Evolutionary conservation across 1,284 basidiomycete species (phyloP).

Genomic region (Ustilago tritici): DNA sequence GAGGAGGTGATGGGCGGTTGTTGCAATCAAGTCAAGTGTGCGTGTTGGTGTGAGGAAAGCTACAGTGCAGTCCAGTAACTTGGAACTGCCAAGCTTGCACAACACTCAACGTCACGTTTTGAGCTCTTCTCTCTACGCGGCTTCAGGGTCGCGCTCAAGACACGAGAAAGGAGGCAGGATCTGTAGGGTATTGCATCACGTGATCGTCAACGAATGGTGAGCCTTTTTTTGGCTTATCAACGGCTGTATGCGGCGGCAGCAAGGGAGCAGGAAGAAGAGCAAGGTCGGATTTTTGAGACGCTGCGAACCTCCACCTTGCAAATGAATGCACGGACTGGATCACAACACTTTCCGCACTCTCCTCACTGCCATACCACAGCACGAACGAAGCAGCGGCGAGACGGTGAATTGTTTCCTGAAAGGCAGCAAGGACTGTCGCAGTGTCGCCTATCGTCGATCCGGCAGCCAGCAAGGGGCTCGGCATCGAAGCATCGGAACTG

Average conservation of each 20-base stretch:
- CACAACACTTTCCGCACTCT: not conserved
- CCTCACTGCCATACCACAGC: not conserved
- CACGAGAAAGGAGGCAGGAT: not conserved
- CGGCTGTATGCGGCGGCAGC: not conserved
- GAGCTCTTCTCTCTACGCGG: not conserved
- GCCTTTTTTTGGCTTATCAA: not conserved
- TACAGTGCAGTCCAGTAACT: not conserved
- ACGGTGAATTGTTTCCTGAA: not conserved
- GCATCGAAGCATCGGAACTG: not conserved
- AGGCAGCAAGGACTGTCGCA: too few species aligned
- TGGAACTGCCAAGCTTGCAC: not conserved
- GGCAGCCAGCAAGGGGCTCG: too few species aligned
- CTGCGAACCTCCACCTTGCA: not conserved
- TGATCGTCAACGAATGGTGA: too few species aligned
- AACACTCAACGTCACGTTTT: not conserved
- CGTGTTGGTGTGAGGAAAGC: conserved; percentile 2
- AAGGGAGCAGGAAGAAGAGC: not conserved
- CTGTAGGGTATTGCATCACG: not conserved
- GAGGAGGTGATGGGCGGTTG: not conserved
- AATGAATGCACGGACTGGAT: conserved; percentile 1
- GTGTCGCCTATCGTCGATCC: too few species aligned
- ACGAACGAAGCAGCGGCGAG: not conserved
- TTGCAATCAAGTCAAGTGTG: not conserved
- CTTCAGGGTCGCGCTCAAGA: not conserved
- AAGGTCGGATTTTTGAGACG: not conserved